These are phyloP conservation scores for Malassezia psittaci DNA, from an alignment of 1,284 basidiomycete species.

Conservation along the genomic window DNA sequence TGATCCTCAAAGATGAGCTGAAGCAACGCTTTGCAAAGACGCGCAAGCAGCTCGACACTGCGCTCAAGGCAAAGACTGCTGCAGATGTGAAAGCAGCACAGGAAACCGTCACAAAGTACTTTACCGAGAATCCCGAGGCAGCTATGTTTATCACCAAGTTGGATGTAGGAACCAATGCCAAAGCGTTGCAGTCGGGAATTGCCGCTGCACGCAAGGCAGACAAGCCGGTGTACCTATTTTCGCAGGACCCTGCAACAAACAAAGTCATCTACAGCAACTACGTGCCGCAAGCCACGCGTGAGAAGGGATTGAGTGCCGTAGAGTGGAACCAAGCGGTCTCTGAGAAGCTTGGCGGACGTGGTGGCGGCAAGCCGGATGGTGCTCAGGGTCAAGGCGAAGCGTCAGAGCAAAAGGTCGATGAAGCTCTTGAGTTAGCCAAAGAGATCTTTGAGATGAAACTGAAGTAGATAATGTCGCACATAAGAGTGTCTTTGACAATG, in stretches of 20 bases:
- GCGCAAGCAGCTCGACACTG: constrained; percentile 74
- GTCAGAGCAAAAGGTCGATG: constrained; percentile 30
- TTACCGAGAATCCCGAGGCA: constrained; percentile 65
- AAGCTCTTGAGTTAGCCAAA: constrained; percentile 27
- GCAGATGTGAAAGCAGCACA: constrained; percentile 71
- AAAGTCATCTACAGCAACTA: constrained; percentile 84
- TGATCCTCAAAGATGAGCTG: constrained; percentile 69
- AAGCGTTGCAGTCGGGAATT: constrained; percentile 64
- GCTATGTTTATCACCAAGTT: constrained; percentile 62
- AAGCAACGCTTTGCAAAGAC: constrained; percentile 63
- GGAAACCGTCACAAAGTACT: constrained; percentile 59
- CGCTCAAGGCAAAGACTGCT: constrained; percentile 69
- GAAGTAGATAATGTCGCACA: too few relatives aligned
- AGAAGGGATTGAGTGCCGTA: constrained; percentile 34
- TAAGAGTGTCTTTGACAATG: too few relatives aligned
- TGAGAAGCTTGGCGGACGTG: constrained; percentile 37
- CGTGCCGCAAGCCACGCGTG: constrained; percentile 53
- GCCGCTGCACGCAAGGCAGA: constrained; percentile 65
- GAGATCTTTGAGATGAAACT: constrained; percentile 21
- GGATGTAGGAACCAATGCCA: constrained; percentile 49
- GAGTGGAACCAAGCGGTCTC: constrained; percentile 37
- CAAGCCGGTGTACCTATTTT: constrained; percentile 83
- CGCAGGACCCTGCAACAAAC: constrained; percentile 53
- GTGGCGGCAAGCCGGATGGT: constrained; percentile 39
- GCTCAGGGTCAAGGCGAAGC: constrained; percentile 44